phyloP scores from a whole-genome alignment of 2,329 filamentous ascomycete genomes.

The Colletotrichum australisinense region DNA sequence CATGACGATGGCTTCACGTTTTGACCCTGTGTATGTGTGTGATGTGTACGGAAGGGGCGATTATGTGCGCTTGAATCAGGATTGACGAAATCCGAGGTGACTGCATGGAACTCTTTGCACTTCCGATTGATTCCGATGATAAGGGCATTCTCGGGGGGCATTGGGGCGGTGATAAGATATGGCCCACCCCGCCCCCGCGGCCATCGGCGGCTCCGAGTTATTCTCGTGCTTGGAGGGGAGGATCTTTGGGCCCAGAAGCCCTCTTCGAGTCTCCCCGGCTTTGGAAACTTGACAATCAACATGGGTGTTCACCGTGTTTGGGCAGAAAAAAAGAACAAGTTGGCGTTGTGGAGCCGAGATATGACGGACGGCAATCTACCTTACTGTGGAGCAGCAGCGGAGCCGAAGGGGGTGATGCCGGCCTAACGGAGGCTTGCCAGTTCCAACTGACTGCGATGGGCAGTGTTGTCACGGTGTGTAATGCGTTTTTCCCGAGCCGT shows the following conservation, averaged over 20 bases:
- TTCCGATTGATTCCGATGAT: conserved; percentile 25
- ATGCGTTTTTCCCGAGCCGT: neutral
- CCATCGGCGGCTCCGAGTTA: conserved; percentile 18
- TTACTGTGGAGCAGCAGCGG: conserved; percentile 12
- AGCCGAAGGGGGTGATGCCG: conserved; percentile 23
- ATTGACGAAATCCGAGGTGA: conserved; percentile 21
- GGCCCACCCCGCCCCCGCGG: neutral
- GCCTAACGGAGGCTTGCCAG: conserved; percentile 15
- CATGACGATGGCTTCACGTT: conserved; percentile 34
- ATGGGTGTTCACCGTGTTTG: neutral
- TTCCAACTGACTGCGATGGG: neutral
- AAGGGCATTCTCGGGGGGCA: conserved; percentile 14
- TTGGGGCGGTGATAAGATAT: conserved; percentile 11
- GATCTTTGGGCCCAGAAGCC: neutral
- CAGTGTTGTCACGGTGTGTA: neutral
- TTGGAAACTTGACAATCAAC: neutral
- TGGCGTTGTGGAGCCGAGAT: conserved; percentile 1
- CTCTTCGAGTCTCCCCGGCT: too few species aligned
- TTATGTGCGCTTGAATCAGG: neutral
- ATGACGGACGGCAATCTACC: conserved; percentile 24
- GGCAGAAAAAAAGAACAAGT: neutral
- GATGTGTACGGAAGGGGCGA: neutral
- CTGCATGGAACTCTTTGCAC: neutral
- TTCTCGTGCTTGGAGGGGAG: conserved; percentile 13
- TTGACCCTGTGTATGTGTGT: neutral